Conservation (phyloP, 805 yeast species). For the Candida palmyrensis region DNA sequence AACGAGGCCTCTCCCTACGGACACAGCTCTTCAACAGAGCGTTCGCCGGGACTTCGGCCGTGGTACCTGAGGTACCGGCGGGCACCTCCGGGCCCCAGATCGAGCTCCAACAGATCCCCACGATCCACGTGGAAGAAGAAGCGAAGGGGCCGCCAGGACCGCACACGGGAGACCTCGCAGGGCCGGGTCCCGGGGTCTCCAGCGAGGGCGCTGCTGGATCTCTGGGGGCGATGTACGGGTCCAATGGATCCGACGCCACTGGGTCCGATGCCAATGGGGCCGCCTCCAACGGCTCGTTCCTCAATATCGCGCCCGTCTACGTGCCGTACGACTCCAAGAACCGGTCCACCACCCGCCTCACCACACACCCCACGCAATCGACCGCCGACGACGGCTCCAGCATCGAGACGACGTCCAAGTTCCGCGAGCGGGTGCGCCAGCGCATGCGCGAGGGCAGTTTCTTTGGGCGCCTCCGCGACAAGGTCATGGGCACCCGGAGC, state of each 20-base stretch:
- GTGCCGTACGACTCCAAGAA: too few relatives aligned
- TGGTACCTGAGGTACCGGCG: neutral
- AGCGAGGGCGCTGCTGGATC: slow-evolving; percentile 7
- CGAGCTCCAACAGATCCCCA: slow-evolving; percentile 2
- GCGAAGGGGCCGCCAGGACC: neutral
- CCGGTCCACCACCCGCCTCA: neutral
- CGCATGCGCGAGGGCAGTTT: neutral
- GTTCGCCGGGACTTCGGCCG: slow-evolving; percentile 10
- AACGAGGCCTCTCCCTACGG: slow-evolving; percentile 63
- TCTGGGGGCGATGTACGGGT: too few relatives aligned
- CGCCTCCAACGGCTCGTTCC: too few relatives aligned
- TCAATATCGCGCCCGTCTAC: too few relatives aligned
- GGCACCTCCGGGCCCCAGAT: neutral
- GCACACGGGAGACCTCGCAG: neutral
- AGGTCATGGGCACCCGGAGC: slow-evolving; percentile 41
- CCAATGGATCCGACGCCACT: too few relatives aligned
- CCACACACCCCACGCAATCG: neutral
- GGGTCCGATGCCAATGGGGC: slow-evolving; percentile 26
- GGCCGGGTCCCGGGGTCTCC: slow-evolving; percentile 7
- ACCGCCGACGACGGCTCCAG: slow-evolving; percentile 8
- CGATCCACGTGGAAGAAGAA: slow-evolving; percentile 8
- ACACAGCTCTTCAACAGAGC: slow-evolving; percentile 57
- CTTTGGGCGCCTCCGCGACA: slow-evolving; percentile 19
- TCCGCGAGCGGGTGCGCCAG: too few relatives aligned
- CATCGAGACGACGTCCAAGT: slow-evolving; percentile 1